Base-by-base conservation (phyloP, 768 basidiomycete genomes). In the Boletellus emodensis region DNA sequence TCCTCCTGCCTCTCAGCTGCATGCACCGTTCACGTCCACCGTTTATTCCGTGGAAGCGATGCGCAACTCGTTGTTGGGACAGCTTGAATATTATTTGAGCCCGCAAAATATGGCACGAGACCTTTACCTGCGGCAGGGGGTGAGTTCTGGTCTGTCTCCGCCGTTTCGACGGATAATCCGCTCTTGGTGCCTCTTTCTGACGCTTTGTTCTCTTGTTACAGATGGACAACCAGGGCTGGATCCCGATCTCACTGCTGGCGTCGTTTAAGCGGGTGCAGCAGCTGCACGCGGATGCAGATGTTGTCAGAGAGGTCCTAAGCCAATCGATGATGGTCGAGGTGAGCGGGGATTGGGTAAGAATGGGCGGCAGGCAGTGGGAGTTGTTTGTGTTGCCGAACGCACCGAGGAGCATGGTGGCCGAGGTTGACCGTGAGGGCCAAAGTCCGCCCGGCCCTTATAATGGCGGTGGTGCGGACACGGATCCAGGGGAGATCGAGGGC, bases 141-240 rank as follows among this genome's bases (percentile, higher is more conserved):
- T 90, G 59, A 62, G 84, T 75, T 14, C 42, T 42, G 32, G 28
- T 14, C 30, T 22, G n/a, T 52, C 8, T 26, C 13, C 6, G 15
- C 5, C 42, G 24, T 40, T 24, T 34, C 9, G 5, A 34, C 57
- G 33, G 36, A 41, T 11, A n/a, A 24, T 24, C 12, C 5, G 24
- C 32, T 5, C 1, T 33, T 40, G 35, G 13, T 18, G 12, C 33
- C 20, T 22, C 39, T 6, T 13, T 34, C 40, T 58, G 41, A 56
- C 41, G 6, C 26, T 18, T 40, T 14, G 4, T 39, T 4, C 9
- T 43, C 40, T 30, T 30, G 9, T 51, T 50, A 18, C 59, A 95
- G 93, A 94, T 97, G 94, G 92, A 96, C 65, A 75, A 79, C 4
- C 73, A 79, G 49, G 94, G 94, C 10, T 97, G 90, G 90, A 84